These are phyloP conservation scores for Chaetomiaceae sp. DNA, from an alignment of 2,329 filamentous ascomycete genomes.

Conservation along the genomic window DNA sequence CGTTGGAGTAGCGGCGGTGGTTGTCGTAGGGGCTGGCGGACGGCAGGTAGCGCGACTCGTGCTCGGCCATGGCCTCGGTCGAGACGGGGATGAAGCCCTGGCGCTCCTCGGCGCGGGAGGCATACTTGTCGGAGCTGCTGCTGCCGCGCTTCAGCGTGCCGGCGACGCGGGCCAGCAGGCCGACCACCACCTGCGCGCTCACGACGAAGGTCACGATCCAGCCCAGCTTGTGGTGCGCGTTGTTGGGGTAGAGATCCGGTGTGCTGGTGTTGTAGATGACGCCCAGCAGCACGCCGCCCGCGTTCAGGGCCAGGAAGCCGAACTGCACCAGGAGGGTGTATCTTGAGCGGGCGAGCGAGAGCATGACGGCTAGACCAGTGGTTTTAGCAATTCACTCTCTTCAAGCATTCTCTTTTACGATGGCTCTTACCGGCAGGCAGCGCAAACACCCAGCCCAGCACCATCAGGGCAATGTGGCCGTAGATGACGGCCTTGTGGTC, in stretches of 20 bases:
- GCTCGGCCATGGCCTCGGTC: conserved; percentile 49
- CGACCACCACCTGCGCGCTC: conserved; percentile 64
- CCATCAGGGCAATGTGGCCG: conserved; percentile 67
- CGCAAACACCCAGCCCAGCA: conserved; percentile 66
- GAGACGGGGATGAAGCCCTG: conserved; percentile 61
- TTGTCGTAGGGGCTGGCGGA: conserved; percentile 22
- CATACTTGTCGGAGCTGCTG: background rate
- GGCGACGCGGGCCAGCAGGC: conserved; percentile 58
- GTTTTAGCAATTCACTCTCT: background rate
- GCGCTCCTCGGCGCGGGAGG: conserved; percentile 40
- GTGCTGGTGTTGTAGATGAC: conserved; percentile 74
- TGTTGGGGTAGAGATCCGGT: conserved; percentile 80
- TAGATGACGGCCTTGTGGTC: conserved; percentile 56
- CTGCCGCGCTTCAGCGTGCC: conserved; percentile 36
- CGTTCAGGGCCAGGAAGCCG: conserved; percentile 60
- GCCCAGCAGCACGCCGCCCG: conserved; percentile 59
- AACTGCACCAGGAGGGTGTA: conserved; percentile 68
- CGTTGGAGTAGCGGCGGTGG: conserved; percentile 59
- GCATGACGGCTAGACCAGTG: conserved; percentile 65
- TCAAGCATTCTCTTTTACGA: background rate
- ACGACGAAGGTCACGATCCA: conserved; percentile 77
- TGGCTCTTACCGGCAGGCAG: conserved; percentile 62
- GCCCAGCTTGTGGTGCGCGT: conserved; percentile 82
- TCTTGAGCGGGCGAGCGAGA: conserved; percentile 76
- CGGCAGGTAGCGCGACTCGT: conserved; percentile 44